These are phyloP conservation scores for Pichia norvegensis DNA, from an alignment of 1,139 yeast species.

Conservation along the genomic window DNA sequence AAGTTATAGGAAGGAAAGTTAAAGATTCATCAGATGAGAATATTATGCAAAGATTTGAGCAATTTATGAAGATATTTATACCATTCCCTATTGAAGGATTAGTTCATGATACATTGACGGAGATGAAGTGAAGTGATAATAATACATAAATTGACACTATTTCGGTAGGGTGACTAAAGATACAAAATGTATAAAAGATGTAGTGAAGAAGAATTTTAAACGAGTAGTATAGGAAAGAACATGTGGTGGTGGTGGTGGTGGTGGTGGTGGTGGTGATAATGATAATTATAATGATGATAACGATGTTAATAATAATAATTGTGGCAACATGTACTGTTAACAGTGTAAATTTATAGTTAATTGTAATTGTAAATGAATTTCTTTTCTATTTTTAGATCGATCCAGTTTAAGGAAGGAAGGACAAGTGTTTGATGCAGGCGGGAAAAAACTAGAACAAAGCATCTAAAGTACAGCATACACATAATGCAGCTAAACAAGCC, in stretches of 20 bases:
- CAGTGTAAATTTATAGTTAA: too few relatives aligned
- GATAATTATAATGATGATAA: too few relatives aligned
- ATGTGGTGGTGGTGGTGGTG: too few relatives aligned
- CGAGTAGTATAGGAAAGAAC: neutral
- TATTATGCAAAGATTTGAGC: neutral
- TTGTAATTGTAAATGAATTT: too few relatives aligned
- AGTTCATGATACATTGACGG: neutral
- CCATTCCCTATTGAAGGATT: neutral
- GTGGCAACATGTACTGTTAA: too few relatives aligned
- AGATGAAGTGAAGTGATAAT: too few relatives aligned
- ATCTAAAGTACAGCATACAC: slow-evolving; percentile 69
- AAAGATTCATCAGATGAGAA: neutral
- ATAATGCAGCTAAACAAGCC: slow-evolving; percentile 66
- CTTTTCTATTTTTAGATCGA: too few relatives aligned
- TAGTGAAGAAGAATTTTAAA: neutral
- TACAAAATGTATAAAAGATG: neutral
- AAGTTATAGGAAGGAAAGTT: neutral
- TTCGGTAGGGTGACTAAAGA: neutral
- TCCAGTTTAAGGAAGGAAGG: neutral
- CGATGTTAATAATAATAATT: too few relatives aligned
- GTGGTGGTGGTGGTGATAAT: too few relatives aligned
- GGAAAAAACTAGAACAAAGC: slow-evolving; percentile 39
- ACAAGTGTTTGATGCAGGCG: neutral
- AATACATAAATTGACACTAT: neutral
- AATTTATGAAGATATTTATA: neutral